phyloP scores from a whole-genome alignment of 805 yeast species.

The Kuraishia ogatae region DNA sequence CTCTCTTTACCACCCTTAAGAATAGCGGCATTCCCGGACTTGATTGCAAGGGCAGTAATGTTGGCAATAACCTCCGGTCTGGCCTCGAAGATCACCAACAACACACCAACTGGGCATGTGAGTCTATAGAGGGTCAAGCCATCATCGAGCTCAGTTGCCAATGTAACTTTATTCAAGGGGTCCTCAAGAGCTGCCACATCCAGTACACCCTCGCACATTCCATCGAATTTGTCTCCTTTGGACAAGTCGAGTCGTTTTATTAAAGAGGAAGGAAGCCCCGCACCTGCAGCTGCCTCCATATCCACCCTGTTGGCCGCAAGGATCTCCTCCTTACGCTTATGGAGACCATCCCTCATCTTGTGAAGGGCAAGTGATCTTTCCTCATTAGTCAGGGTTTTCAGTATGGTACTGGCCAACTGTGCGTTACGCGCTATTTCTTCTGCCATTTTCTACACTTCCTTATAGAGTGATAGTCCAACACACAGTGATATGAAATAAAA shows the following conservation, averaged over 20 bases:
- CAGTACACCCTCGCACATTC: conserved; percentile 89
- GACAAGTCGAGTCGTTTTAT: conserved; percentile 80
- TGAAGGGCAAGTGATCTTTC: conserved; percentile 67
- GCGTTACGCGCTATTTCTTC: conserved; percentile 77
- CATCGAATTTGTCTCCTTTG: conserved; percentile 76
- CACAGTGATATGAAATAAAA: too few species aligned
- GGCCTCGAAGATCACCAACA: conserved; percentile 88
- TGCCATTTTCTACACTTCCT: conserved; percentile 38
- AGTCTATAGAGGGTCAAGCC: conserved; percentile 77
- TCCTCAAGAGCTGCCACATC: conserved; percentile 88
- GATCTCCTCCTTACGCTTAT: conserved; percentile 49
- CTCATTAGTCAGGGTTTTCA: conserved; percentile 70
- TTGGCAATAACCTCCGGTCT: conserved; percentile 99
- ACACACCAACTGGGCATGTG: conserved; percentile 91
- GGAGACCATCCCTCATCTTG: conserved; percentile 63
- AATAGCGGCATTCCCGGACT: conserved; percentile 95
- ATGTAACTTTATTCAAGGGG: conserved; percentile 84
- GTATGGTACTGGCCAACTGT: conserved; percentile 70
- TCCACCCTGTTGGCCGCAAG: conserved; percentile 70
- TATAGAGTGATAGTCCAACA: too few species aligned
- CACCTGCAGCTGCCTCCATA: conserved; percentile 56
- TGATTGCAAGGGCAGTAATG: conserved; percentile 89
- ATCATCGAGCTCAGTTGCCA: conserved; percentile 82
- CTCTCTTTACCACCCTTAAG: conserved; percentile 97
- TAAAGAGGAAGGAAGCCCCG: conserved; percentile 58